Evolutionary conservation across 306 rosid genomes (phyloP).

Genomic region (Glycyrrhiza uralensis): DNA sequence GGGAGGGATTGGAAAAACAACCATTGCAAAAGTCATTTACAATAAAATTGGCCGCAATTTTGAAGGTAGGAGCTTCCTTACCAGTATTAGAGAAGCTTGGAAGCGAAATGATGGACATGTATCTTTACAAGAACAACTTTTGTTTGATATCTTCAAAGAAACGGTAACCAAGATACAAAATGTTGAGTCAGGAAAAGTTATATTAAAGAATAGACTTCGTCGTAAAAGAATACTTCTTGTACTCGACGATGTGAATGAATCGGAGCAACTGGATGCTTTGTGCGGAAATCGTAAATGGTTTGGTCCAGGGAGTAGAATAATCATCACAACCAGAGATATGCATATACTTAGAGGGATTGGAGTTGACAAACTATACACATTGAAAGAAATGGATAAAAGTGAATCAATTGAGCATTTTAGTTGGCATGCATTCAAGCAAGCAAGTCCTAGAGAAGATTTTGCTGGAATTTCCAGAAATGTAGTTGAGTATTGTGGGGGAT

Average conservation of each 20-base stretch:
- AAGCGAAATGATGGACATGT: neutral
- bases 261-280: neutral
- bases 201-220: neutral
- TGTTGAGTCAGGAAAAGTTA: neutral
- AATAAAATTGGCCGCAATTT: neutral
- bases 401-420: neutral
- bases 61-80: neutral
- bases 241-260: neutral
- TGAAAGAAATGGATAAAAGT: neutral
- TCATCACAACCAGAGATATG: neutral
- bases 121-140: constrained; percentile 2
- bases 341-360: neutral
- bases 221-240: neutral
- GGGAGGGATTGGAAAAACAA: constrained; percentile 7
- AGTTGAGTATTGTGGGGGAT: neutral
- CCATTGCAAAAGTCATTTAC: neutral
- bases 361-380: neutral
- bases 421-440: neutral
- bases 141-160: neutral
- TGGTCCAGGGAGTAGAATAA: neutral
- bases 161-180: neutral
- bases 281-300: neutral
- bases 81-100: neutral
- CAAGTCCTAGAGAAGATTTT: neutral
- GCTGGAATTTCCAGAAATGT: neutral